These are phyloP conservation scores for Nicotiana attenuata DNA, from an alignment of 257 asterid genomes.

Conservation along the genomic window DNA sequence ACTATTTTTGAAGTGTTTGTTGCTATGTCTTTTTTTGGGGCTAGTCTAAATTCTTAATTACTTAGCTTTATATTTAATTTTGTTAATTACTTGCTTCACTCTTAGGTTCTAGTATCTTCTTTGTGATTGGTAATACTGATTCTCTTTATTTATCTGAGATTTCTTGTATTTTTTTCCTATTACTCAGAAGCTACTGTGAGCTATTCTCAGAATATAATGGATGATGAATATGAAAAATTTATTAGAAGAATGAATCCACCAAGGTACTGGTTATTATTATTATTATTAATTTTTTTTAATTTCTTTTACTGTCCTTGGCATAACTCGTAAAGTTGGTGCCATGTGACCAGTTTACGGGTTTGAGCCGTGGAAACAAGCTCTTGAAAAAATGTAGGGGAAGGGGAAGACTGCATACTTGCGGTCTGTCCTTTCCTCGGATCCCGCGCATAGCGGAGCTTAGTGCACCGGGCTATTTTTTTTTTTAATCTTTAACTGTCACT, in stretches of 20 bases:
- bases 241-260: conserved; percentile 95
- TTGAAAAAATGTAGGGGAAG: too few relatives aligned
- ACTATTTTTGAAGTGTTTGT: neutral
- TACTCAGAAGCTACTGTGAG: conserved; percentile 49
- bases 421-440: too few relatives aligned
- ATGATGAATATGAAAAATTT: conserved; percentile 86
- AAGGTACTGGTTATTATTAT: conserved; percentile 29
- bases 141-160: conserved; percentile 25
- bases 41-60: neutral
- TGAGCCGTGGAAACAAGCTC: too few relatives aligned
- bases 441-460: too few relatives aligned
- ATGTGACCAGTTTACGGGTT: too few relatives aligned
- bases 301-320: too few relatives aligned
- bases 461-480: neutral
- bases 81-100: conserved; percentile 23
- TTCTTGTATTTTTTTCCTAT: conserved; percentile 1
- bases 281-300: too few relatives aligned
- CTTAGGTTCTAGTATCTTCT: conserved; percentile 35
- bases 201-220: conserved; percentile 58
- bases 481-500: neutral
- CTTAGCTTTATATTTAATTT: conserved; percentile 11
- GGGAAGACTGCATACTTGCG: too few relatives aligned
- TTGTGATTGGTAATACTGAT: conserved; percentile 41
- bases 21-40: neutral
- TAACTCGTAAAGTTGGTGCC: too few relatives aligned